Conservation (phyloP, 331 rosid genomes). For the Ulmus americana region DNA sequence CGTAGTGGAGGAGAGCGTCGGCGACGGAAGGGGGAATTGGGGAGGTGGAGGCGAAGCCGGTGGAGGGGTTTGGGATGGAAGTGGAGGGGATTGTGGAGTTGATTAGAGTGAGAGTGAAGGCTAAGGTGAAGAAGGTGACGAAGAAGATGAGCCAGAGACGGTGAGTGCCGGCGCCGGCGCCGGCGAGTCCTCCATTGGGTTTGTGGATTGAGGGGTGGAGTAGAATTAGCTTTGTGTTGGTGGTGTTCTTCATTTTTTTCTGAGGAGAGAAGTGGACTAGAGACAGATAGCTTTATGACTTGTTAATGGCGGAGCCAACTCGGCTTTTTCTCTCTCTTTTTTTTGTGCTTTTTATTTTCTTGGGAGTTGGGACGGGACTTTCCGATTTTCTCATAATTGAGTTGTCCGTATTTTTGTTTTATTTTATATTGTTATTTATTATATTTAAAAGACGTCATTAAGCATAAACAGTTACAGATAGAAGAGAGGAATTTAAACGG, state of each 20-base stretch:
- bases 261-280: neutral
- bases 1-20: constrained; percentile 72
- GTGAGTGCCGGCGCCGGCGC: constrained; percentile 20
- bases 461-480: neutral
- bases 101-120: constrained; percentile 57
- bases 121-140: constrained; percentile 48
- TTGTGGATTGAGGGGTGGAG: constrained; percentile 60
- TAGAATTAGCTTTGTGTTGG: constrained; percentile 57
- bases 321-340: neutral
- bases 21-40: constrained; percentile 46
- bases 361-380: neutral
- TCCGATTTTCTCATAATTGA: neutral
- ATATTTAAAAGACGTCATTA: neutral
- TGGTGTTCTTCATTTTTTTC: constrained; percentile 36
- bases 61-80: neutral
- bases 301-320: neutral
- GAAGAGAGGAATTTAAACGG: neutral
- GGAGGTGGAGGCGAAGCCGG: neutral
- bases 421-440: neutral
- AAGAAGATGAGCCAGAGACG: constrained; percentile 56
- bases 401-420: neutral
- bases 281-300: neutral
- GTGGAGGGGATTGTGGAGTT: constrained; percentile 38
- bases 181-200: constrained; percentile 13
- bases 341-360: neutral